Base-by-base conservation (phyloP, 768 basidiomycete genomes). In the Tylopilus felleus region DNA sequence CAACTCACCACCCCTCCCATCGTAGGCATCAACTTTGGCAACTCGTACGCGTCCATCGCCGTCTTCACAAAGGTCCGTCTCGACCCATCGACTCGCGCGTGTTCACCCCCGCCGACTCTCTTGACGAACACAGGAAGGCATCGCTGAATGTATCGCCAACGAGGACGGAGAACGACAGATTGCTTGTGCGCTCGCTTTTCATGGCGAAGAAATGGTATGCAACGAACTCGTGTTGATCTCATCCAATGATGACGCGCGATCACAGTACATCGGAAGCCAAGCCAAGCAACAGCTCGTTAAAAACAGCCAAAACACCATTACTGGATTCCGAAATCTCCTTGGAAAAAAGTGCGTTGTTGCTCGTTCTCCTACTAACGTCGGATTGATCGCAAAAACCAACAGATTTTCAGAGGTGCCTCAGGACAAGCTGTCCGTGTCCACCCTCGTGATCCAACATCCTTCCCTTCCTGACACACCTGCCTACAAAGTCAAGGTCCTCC, bases 131-230 rank as follows among this genome's bases (percentile, higher is more conserved):
- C 58, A 95, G 93, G 93, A 97, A 73, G 91, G 91, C 13, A 76
- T 89, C 28, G 87, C 95, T 40, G 91, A 94, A 66, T 96, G 92
- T 68, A 98, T 98, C 56, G 97, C 95, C 6, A 98, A 98, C 69
- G 95, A 98, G 68, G 96, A 98, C 68, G 96, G 97, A 28, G 96
- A 98, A 68, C 87, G 97, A 29, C 96, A 99, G 75, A 98, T 99
- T 64, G 93, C 93, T 0, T 93, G 91, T 67, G 93, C 93, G 25
- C 77, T 98, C 51, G 83, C 94, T 0, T 98, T 96, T 70, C 83
- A 84, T 38, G 93, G 93, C 25, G 91, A 96, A 71, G 90, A 98
- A 71, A 84, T 88, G 68, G 94, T 93, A 65, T 62, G 3, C 19
- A 35, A 21, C 25, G 47, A n/a, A n/a, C n/a, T n/a, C n/a, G n/a